Conservation (phyloP, 192 early-diverging fungal species). For the Rhizophagus sp. region DNA sequence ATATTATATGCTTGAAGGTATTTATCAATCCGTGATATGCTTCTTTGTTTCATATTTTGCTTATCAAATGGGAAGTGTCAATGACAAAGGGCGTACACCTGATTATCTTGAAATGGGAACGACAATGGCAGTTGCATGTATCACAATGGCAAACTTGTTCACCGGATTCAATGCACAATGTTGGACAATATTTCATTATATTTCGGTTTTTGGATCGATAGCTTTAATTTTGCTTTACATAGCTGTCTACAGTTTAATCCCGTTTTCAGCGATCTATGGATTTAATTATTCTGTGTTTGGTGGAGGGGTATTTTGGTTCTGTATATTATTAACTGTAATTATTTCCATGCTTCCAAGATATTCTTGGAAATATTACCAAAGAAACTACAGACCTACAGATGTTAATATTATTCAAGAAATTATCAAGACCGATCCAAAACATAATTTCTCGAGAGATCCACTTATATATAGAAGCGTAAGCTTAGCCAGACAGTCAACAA, state of each 20-base stretch:
- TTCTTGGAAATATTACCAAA: constrained; percentile 59
- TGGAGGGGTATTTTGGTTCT: constrained; percentile 70
- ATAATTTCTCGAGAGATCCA: not conserved
- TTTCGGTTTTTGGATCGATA: constrained; percentile 62
- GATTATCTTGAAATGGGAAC: constrained; percentile 66
- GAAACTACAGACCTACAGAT: constrained; percentile 56
- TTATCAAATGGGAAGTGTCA: constrained; percentile 26
- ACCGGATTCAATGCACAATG: constrained; percentile 70
- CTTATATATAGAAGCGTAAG: not conserved
- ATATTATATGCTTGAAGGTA: constrained; percentile 58
- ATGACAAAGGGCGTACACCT: constrained; percentile 15
- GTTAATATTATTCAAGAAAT: constrained; percentile 61
- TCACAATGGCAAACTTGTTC: constrained; percentile 78
- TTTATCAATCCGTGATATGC: constrained; percentile 65
- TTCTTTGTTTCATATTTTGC: constrained; percentile 44
- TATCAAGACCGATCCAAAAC: constrained; percentile 21
- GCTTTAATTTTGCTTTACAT: constrained; percentile 56
- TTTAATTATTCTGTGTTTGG: constrained; percentile 60
- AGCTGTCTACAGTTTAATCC: constrained; percentile 52
- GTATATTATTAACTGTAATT: constrained; percentile 61
- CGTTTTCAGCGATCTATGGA: constrained; percentile 55
- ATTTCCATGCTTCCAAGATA: constrained; percentile 71
- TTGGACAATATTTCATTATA: constrained; percentile 76
- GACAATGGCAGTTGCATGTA: constrained; percentile 68
- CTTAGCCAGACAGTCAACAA: not conserved